Conservation (phyloP, 805 yeast genomes). For the Alloascoidea hylecoeti region DNA sequence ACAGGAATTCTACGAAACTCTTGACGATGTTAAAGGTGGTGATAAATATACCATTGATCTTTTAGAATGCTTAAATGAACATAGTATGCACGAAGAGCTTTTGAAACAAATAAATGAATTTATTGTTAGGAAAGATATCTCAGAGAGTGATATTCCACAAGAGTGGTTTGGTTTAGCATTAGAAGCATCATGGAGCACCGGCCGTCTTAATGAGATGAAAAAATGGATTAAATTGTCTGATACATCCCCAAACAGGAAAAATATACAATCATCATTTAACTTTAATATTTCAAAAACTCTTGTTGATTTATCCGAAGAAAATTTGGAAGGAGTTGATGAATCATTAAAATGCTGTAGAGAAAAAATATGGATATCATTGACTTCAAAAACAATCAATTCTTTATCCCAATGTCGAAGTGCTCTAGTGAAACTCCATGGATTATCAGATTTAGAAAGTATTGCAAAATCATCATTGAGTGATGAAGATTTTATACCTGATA, state of each 20-base stretch:
- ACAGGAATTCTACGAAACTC: constrained; percentile 65
- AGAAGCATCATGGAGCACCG: constrained; percentile 59
- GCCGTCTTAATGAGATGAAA: constrained; percentile 31
- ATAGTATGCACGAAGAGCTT: constrained; percentile 17
- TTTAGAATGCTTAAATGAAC: constrained; percentile 16
- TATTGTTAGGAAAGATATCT: not conserved
- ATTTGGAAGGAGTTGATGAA: constrained; percentile 19
- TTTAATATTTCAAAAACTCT: constrained; percentile 57
- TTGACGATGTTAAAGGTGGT: constrained; percentile 26
- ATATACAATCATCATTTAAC: constrained; percentile 37
- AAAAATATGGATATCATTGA: constrained; percentile 46
- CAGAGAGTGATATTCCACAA: constrained; percentile 18
- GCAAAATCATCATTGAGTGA: constrained; percentile 9
- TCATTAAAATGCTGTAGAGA: constrained; percentile 37
- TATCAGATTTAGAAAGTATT: constrained; percentile 39
- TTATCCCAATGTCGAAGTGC: constrained; percentile 31
- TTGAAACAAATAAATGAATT: constrained; percentile 9
- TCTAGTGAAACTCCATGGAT: constrained; percentile 41
- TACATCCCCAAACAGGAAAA: constrained; percentile 24
- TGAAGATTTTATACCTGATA: constrained; percentile 5
- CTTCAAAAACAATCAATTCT: constrained; percentile 33
- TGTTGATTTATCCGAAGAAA: constrained; percentile 22
- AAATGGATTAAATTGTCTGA: constrained; percentile 50
- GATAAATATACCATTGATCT: not conserved
- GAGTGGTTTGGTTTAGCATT: constrained; percentile 60